Conservation (phyloP, 768 basidiomycete genomes). For the Gloeophyllum trabeum region DNA sequence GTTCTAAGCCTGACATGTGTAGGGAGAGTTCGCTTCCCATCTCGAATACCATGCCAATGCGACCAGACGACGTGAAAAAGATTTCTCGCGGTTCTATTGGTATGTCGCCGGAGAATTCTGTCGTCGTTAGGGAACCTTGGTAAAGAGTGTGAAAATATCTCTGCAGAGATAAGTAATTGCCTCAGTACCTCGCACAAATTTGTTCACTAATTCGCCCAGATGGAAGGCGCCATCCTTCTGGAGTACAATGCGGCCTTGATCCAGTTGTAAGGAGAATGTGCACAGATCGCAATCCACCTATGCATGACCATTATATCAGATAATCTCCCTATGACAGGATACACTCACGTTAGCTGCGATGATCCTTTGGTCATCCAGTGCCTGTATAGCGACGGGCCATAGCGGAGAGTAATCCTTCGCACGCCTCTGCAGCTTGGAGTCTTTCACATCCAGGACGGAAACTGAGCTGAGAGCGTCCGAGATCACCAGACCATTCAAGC, state of each 20-base stretch:
- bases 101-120: not conserved
- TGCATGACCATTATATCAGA: not conserved
- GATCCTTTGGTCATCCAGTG: slow-evolving; percentile 38
- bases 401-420: slow-evolving; percentile 70
- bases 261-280: slow-evolving; percentile 40
- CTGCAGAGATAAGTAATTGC: not conserved
- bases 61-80: slow-evolving; percentile 70
- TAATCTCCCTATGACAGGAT: slow-evolving; percentile 1
- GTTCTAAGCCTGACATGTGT: slow-evolving; percentile 58
- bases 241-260: slow-evolving; percentile 31
- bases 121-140: not conserved
- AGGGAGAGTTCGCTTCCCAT: slow-evolving; percentile 42
- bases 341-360: slow-evolving; percentile 66
- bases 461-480: slow-evolving; percentile 79
- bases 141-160: not conserved
- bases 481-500: slow-evolving; percentile 44
- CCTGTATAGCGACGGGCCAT: slow-evolving; percentile 61
- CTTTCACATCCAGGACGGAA: slow-evolving; percentile 46
- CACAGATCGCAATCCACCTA: slow-evolving; percentile 63
- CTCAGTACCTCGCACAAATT: slow-evolving; percentile 50
- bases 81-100: slow-evolving; percentile 38
- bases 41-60: slow-evolving; percentile 64
- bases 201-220: slow-evolving; percentile 68
- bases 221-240: slow-evolving; percentile 64
- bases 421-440: slow-evolving; percentile 34